A percentile compares a stretch with the other conserved stretches of the same genome.
These are phyloP conservation scores for Crithidia fasciculata DNA, from an alignment of 208 protist species.

Conservation along the genomic window DNA sequence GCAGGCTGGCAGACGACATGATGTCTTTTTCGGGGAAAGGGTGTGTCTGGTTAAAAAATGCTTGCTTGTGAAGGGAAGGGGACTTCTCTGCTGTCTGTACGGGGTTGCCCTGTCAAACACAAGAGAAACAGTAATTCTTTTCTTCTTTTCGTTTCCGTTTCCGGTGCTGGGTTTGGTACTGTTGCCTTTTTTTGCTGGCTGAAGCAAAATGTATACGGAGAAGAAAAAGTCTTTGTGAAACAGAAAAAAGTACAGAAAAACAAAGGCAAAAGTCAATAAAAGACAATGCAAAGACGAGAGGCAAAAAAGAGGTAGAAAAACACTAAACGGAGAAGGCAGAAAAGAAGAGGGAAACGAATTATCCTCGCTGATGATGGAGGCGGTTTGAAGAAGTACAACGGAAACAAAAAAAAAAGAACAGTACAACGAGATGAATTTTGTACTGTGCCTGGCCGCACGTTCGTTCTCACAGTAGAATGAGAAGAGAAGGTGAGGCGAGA, in stretches of 20 bases:
- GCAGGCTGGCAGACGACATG: constrained; percentile 29
- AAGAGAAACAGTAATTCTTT: constrained; percentile 1
- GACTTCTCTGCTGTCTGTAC: too few species aligned
- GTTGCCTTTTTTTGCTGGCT: neutral
- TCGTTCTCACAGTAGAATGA: too few species aligned
- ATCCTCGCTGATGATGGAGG: neutral
- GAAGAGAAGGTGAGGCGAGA: neutral
- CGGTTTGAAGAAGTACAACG: neutral
- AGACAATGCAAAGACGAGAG: constrained; percentile 8
- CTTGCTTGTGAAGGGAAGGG: too few species aligned
- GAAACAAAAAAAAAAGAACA: neutral
- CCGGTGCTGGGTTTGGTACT: neutral
- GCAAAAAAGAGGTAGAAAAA: constrained; percentile 1
- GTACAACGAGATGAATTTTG: neutral
- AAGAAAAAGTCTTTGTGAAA: neutral
- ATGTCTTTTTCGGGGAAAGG: too few species aligned
- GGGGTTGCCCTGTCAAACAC: neutral
- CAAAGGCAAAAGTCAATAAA: constrained; percentile 1
- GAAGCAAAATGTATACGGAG: constrained; percentile 12
- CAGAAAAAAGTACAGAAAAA: neutral
- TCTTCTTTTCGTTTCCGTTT: neutral
- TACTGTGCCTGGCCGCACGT: too few species aligned
- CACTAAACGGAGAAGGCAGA: neutral
- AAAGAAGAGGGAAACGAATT: neutral
- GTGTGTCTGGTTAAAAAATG: neutral